phyloP scores from a whole-genome alignment of 2,329 filamentous ascomycete species.

The Pseudopithomyces chartarum region DNA sequence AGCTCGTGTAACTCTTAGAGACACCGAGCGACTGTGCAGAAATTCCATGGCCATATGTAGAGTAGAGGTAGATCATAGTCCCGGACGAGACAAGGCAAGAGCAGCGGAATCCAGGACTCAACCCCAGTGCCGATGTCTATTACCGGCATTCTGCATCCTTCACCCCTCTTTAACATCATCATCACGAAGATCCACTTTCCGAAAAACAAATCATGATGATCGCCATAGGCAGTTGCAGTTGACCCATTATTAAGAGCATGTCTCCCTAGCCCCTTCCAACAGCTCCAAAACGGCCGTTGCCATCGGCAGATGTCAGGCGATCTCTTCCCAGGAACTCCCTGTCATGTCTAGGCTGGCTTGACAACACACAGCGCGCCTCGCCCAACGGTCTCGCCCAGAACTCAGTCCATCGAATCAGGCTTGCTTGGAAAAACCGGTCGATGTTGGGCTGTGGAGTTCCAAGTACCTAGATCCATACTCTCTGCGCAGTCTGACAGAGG shows the following conservation, averaged over 20 bases:
- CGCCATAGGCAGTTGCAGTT: too few species aligned
- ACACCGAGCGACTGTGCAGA: too few species aligned
- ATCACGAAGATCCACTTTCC: neutral
- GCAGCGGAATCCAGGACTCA: neutral
- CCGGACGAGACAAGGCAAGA: neutral
- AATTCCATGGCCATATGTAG: neutral
- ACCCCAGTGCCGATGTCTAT: neutral
- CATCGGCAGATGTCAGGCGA: neutral
- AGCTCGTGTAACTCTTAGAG: too few species aligned
- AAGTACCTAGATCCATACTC: neutral
- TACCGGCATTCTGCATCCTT: neutral
- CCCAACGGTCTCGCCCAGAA: neutral
- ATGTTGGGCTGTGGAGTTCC: neutral
- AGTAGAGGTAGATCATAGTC: neutral
- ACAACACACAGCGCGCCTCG: neutral
- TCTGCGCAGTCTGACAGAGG: neutral
- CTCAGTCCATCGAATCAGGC: neutral
- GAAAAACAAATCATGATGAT: neutral
- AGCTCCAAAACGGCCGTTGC: neutral
- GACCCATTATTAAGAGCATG: too few species aligned
- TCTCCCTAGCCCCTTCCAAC: neutral
- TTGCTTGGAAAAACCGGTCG: neutral
- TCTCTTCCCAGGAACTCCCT: slow-evolving; percentile 2
- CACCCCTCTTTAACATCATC: neutral
- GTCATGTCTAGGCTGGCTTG: neutral